Evolutionary conservation across 192 early-diverging fungal genomes (phyloP), one percentile per base, ranked within the genome.

Genomic region (Coemansia sp.): DNA sequence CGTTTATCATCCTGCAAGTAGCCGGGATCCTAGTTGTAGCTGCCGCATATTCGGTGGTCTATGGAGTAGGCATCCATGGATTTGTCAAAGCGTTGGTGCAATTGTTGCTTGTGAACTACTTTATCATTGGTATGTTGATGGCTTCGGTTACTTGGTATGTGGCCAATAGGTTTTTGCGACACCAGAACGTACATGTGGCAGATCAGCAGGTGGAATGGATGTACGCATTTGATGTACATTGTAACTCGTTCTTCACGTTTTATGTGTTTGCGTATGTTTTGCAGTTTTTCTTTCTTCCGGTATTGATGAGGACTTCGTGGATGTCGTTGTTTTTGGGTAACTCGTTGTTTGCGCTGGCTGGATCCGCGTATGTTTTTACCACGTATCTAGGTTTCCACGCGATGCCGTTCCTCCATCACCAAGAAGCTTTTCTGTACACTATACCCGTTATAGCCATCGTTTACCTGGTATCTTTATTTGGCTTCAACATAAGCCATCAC

Each of bases 191-290:
- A 62, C 94, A 97, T 70, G 86, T 93, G 6, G 87, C 88, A 7
- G 91, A 94, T 48, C 96, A 97, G 72, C 87, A 79, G 55, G 94
- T 97, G 20, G 97, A 98, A 81, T 98, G 95, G 96, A 90, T 91
- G 51, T 98, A 98, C 73, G 92, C 91, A 51, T 95, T 97, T 70
- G 97, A 98, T 78, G 93, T 98, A 12, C 97, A 98, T 68, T 97
- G 95, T 85, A 98, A 98, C 75, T 83, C 95, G 28, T 98, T 97
- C 73, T 95, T 96, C 71, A 91, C 92, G 20, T 86, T 94, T 62
- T 97, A 93, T 65, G 83, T 92, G 54, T 74, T 94, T 14, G 87
- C 95, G 15, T 97, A 98, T 63, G 90, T 96, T 14, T 76, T 95
- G 71, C 96, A 97, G 80, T 93, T 98, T 64, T 95, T 96, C 73